phyloP scores from a whole-genome alignment of 2,329 filamentous ascomycete genomes.

The Sarocladiaceae sp. region DNA sequence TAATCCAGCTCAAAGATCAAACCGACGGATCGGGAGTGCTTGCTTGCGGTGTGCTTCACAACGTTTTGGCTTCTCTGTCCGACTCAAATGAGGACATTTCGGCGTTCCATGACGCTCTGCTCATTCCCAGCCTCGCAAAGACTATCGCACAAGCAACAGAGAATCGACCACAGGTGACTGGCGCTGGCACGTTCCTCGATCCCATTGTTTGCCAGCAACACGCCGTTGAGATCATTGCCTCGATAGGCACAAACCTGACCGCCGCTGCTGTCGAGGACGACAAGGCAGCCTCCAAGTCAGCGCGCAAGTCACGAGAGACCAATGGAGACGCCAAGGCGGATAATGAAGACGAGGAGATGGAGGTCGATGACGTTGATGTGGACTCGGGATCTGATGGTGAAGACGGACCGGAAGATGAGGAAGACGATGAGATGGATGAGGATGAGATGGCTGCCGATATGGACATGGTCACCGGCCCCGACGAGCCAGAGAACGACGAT shows the following conservation, averaged over 20 bases:
- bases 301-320: conserved; percentile 22
- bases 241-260: conserved; percentile 55
- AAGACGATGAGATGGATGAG: conserved; percentile 48
- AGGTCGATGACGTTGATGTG: conserved; percentile 28
- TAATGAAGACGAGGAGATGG: conserved; percentile 26
- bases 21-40: conserved; percentile 44
- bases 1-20: conserved; percentile 42
- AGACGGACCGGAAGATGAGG: conserved; percentile 31
- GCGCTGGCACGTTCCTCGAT: conserved; percentile 19
- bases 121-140: conserved; percentile 31
- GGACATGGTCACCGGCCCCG: conserved; percentile 53
- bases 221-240: conserved; percentile 56
- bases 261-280: conserved; percentile 35
- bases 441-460: conserved; percentile 58
- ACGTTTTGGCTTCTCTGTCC: conserved; percentile 44
- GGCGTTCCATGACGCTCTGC: conserved; percentile 24
- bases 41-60: conserved; percentile 56
- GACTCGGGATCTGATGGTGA: conserved; percentile 29
- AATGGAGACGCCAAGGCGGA: conserved; percentile 34
- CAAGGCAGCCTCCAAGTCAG: conserved; percentile 8
- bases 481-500: conserved; percentile 29
- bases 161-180: conserved; percentile 23
- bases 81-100: conserved; percentile 15
- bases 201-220: conserved; percentile 43
- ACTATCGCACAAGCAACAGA: conserved; percentile 22